These are phyloP conservation scores for Populus hybrid DNA, from an alignment of 441 rosid species.

Conservation along the genomic window DNA sequence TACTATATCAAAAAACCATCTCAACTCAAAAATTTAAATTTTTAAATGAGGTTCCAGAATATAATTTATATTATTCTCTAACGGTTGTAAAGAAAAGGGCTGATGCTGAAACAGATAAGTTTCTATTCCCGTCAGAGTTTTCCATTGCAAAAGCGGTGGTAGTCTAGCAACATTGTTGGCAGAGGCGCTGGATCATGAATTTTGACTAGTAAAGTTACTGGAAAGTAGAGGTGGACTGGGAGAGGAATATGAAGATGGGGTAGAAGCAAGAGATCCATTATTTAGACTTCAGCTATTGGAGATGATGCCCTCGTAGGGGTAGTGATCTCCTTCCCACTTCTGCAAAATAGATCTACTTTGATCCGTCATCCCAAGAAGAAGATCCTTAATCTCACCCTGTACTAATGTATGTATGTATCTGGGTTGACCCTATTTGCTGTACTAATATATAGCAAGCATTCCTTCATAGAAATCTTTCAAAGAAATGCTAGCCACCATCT, in stretches of 20 bases:
- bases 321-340: no score
- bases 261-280: constrained; percentile 46
- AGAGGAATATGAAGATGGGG: constrained; percentile 27
- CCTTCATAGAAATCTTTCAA: no score
- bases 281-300: constrained; percentile 29
- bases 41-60: no score
- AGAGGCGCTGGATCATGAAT: constrained; percentile 22
- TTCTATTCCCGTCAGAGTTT: constrained; percentile 15
- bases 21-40: no score
- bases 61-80: no score
- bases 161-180: constrained; percentile 20
- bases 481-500: not conserved
- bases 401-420: no score
- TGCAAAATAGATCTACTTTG: no score
- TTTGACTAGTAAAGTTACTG: constrained; percentile 27
- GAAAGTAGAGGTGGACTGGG: constrained; percentile 28
- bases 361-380: no score
- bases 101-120: constrained; percentile 8
- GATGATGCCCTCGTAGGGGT: constrained; percentile 17
- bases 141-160: constrained; percentile 20
- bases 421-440: no score
- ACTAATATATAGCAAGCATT: no score
- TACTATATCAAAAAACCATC: no score
- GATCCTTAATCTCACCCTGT: no score
- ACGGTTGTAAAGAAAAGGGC: constrained; percentile 8